These are phyloP conservation scores for Annulohypoxylon moriforme DNA, from an alignment of 495 filamentous ascomycete species.

Conservation along the genomic window DNA sequence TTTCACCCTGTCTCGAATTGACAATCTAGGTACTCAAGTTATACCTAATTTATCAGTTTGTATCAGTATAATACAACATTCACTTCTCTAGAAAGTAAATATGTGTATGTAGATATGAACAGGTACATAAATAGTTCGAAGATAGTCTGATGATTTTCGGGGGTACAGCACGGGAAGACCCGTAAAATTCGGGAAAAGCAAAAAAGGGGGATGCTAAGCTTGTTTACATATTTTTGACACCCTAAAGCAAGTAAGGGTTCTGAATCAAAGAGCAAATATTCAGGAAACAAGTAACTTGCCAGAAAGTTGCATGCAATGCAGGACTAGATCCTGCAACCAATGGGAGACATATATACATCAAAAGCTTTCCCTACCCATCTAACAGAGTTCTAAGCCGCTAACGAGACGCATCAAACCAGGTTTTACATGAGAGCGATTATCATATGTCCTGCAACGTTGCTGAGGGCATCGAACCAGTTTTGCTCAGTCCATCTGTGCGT, in stretches of 20 bases:
- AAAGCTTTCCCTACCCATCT: too few relatives aligned
- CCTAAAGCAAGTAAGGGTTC: too few relatives aligned
- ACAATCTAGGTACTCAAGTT: too few relatives aligned
- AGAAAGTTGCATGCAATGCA: too few relatives aligned
- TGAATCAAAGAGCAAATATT: too few relatives aligned
- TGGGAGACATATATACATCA: not conserved
- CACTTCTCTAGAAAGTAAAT: too few relatives aligned
- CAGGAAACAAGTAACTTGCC: too few relatives aligned
- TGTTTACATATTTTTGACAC: too few relatives aligned
- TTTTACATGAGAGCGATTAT: not conserved
- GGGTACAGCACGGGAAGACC: not conserved
- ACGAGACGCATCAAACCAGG: not conserved
- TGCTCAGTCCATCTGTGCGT: not conserved
- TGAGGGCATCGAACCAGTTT: not conserved
- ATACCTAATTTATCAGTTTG: too few relatives aligned
- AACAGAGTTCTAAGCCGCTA: not conserved
- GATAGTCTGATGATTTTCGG: not conserved
- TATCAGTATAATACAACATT: too few relatives aligned
- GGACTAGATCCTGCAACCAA: too few relatives aligned
- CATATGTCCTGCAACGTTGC: slow-evolving; percentile 8
- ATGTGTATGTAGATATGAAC: not conserved
- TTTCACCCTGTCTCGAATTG: too few relatives aligned
- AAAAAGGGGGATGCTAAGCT: not conserved
- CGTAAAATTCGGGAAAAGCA: not conserved
- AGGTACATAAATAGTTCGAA: not conserved